phyloP scores from a whole-genome alignment of 108 stramenopile species.

The Cyclostephanos invisitatus region DNA sequence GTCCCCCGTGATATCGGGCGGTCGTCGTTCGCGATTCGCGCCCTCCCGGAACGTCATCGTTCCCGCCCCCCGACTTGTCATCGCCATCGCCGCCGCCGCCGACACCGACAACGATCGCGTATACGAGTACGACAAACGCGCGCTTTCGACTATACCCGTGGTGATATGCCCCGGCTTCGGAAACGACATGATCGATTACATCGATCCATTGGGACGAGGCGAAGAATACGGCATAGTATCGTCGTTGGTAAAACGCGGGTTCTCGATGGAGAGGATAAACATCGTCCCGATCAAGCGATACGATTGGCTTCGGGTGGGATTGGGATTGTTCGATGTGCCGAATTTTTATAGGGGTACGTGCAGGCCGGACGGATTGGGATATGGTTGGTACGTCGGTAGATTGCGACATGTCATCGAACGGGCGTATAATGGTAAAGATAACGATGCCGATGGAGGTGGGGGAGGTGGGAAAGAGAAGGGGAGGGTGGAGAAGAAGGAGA shows the following conservation, averaged over 20 bases:
- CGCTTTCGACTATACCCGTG: slow-evolving; percentile 26
- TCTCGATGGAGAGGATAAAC: slow-evolving; percentile 52
- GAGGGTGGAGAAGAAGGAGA: slow-evolving; percentile 13
- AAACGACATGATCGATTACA: slow-evolving; percentile 78
- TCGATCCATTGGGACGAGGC: slow-evolving; percentile 49
- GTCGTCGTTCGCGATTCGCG: too few relatives aligned
- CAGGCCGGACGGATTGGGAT: slow-evolving; percentile 67
- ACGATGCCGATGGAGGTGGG: slow-evolving; percentile 33
- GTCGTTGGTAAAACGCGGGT: slow-evolving; percentile 58
- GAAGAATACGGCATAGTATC: slow-evolving; percentile 49
- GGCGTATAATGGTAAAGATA: neutral
- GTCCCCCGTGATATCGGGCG: too few relatives aligned
- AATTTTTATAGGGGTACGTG: slow-evolving; percentile 73
- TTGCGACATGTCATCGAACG: slow-evolving; percentile 54
- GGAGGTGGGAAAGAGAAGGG: neutral
- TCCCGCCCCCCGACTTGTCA: neutral
- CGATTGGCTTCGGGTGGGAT: slow-evolving; percentile 87
- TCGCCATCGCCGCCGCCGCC: neutral
- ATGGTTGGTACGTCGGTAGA: slow-evolving; percentile 86
- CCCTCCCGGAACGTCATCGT: too few relatives aligned
- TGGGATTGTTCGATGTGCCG: slow-evolving; percentile 67
- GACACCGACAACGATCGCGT: too few relatives aligned
- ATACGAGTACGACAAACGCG: neutral
- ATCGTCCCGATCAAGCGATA: slow-evolving; percentile 73
- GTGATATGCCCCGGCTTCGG: slow-evolving; percentile 85